Percentiles rank a stretch among this genome's conserved stretches.
Conservation (phyloP, 2,329 filamentous ascomycete genomes). For the Cytospora schulzeri region DNA sequence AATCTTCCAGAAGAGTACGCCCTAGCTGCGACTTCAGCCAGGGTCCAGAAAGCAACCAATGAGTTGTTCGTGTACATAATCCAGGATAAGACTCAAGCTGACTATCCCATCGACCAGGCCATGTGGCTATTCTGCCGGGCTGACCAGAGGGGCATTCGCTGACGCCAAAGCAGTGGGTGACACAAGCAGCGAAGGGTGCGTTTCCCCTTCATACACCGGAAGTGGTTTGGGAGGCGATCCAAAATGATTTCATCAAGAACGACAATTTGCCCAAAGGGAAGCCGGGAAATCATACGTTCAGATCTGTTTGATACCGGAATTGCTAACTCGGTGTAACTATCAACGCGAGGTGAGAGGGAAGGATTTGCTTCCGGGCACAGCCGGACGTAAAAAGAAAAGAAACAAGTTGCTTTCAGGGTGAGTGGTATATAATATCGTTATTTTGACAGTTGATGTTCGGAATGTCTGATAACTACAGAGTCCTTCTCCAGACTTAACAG, state of each 20-base stretch:
- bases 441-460: neutral
- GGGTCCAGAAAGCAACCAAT: neutral
- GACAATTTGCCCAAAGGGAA: neutral
- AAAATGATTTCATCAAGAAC: neutral
- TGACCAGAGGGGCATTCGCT: neutral
- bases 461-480: no score
- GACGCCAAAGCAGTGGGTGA: neutral
- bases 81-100: no score
- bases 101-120: neutral
- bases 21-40: neutral
- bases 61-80: neutral
- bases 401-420: neutral
- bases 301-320: no score
- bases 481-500: no score
- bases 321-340: neutral
- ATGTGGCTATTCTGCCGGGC: no score
- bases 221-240: neutral
- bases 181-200: neutral
- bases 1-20: no score
- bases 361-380: neutral
- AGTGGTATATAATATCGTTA: neutral
- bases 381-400: neutral
- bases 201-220: neutral
- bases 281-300: neutral
- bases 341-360: neutral